These are phyloP conservation scores for Lathyrus oleraceus DNA, from an alignment of 306 rosid genomes.

Conservation along the genomic window DNA sequence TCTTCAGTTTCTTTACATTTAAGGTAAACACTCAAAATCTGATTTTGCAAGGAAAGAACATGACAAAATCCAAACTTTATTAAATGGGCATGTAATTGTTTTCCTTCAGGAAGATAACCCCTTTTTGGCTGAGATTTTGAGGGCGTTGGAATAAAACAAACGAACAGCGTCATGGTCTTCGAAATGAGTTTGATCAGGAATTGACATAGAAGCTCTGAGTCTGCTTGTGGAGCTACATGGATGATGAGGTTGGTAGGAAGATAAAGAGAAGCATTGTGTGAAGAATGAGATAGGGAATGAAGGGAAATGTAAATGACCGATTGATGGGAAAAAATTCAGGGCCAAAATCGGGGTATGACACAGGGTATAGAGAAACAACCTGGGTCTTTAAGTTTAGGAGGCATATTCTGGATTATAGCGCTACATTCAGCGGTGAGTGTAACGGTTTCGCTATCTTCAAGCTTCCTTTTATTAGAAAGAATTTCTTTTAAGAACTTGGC, in stretches of 20 bases:
- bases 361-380: no score
- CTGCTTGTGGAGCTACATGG: constrained; percentile 32
- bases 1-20: constrained; percentile 42
- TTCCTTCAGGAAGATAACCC: constrained; percentile 52
- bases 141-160: constrained; percentile 52
- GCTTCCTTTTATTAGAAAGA: no score
- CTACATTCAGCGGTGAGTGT: no score
- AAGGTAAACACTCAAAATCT: constrained; percentile 50
- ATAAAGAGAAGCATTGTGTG: constrained; percentile 23
- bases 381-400: no score
- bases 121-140: constrained; percentile 56
- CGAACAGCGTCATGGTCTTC: constrained; percentile 35
- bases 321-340: no score
- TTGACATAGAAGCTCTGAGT: constrained; percentile 35
- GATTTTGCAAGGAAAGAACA: constrained; percentile 55
- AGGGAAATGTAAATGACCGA: constrained; percentile 47
- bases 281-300: constrained; percentile 23
- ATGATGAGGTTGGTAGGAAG: constrained; percentile 31
- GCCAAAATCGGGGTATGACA: no score
- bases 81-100: constrained; percentile 64
- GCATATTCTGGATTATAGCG: no score
- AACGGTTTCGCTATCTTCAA: no score
- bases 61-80: constrained; percentile 56
- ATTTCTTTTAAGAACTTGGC: no score
- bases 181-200: constrained; percentile 44